Percentiles rank a stretch among this genome's conserved stretches.
Evolutionary conservation across 306 rosid species (phyloP).

Genomic region (Vigna angularis): DNA sequence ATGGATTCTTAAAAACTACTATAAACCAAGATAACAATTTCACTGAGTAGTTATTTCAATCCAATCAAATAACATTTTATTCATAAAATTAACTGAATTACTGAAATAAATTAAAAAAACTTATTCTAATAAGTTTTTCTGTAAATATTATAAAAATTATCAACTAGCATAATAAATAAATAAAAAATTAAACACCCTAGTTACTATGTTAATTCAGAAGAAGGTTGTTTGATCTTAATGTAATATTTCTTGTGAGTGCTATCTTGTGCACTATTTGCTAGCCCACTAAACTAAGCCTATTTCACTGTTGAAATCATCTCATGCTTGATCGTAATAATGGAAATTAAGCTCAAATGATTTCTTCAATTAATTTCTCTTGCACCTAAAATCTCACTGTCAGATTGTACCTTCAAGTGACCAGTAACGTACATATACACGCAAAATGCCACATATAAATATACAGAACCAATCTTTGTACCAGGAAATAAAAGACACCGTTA

Average conservation of each 20-base stretch:
- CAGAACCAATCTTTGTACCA: neutral
- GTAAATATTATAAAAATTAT: neutral
- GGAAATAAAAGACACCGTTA: neutral
- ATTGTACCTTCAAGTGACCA: too few species aligned
- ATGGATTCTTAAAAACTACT: neutral
- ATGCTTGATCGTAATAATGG: neutral
- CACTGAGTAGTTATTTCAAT: neutral
- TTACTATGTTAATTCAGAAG: neutral
- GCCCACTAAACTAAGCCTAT: neutral
- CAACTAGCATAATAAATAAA: neutral
- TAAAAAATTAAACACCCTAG: neutral
- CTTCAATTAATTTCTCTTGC: too few species aligned
- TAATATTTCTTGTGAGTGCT: neutral
- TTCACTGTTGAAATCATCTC: conserved; percentile 1
- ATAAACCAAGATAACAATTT: neutral
- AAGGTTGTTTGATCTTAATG: neutral
- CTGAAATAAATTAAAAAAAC: neutral
- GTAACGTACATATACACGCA: neutral
- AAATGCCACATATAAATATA: neutral
- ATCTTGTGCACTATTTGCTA: neutral
- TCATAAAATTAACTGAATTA: neutral
- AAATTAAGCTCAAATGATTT: neutral
- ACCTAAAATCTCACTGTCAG: too few species aligned
- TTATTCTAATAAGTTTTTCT: neutral
- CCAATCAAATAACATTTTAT: neutral